A percentile compares a stretch with the other conserved stretches of the same genome.
Conservation (phyloP, 441 rosid genomes). For the Kokia cookei region DNA sequence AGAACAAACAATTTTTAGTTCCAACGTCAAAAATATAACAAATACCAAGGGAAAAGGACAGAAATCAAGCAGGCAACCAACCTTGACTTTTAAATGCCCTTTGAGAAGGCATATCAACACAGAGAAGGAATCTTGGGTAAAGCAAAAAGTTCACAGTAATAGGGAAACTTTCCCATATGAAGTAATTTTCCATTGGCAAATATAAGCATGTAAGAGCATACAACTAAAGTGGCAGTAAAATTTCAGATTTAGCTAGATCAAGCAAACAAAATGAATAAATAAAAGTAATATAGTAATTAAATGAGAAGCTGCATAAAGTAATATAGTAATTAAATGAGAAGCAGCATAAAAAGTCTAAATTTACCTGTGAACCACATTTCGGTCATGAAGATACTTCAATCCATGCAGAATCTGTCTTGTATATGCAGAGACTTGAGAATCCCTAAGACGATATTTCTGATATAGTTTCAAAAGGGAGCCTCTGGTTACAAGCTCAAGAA, state of each 20-base stretch:
- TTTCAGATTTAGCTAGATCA: neutral
- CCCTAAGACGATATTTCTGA: constrained; percentile 47
- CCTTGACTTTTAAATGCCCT: neutral
- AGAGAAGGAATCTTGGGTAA: neutral
- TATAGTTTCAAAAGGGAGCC: constrained; percentile 79
- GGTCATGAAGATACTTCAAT: constrained; percentile 86
- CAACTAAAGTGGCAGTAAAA: neutral
- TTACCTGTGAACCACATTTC: constrained; percentile 79
- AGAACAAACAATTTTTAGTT: neutral
- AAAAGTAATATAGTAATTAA: neutral
- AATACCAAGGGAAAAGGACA: neutral
- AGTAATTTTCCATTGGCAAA: neutral
- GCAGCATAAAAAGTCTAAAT: constrained; percentile 2
- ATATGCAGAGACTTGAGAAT: constrained; percentile 73
- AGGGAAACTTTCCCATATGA: neutral
- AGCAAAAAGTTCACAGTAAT: neutral
- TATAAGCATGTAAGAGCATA: neutral
- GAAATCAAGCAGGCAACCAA: neutral
- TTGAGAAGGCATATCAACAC: neutral
- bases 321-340: neutral
- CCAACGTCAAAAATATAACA: neutral
- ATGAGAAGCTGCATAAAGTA: neutral
- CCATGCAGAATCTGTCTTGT: constrained; percentile 89
- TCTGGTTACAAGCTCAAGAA: constrained; percentile 79
- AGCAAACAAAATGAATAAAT: neutral